These are phyloP conservation scores for Linnemannia zychae DNA, from an alignment of 192 early-diverging fungal species.

Conservation along the genomic window DNA sequence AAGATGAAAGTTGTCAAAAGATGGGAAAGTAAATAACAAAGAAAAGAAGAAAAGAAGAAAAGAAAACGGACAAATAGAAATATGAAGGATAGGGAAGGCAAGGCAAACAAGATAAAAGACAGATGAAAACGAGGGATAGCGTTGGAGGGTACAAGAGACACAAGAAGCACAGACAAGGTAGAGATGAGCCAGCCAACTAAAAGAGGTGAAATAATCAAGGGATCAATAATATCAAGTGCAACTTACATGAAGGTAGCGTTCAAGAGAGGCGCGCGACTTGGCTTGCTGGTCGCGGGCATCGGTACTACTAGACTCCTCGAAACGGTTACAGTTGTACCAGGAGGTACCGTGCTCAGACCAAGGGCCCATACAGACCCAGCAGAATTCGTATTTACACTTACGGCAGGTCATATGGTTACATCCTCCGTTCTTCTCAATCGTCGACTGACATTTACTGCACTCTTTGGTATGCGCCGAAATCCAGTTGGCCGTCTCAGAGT, in stretches of 20 bases:
- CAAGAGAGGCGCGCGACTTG: slow-evolving; percentile 87
- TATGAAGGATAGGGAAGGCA: neutral
- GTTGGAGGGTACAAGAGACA: neutral
- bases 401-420: slow-evolving; percentile 99
- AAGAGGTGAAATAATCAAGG: neutral
- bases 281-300: slow-evolving; percentile 90
- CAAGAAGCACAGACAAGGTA: neutral
- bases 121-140: neutral
- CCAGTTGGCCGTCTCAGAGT: slow-evolving; percentile 99
- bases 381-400: slow-evolving; percentile 98
- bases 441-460: slow-evolving; percentile 93
- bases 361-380: slow-evolving; percentile 99
- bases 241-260: slow-evolving; percentile 95
- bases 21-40: neutral
- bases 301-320: slow-evolving; percentile 89
- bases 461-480: slow-evolving; percentile 96
- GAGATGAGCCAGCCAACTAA: neutral
- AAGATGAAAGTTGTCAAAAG: slow-evolving; percentile 4
- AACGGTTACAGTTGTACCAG: slow-evolving; percentile 99
- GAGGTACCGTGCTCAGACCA: slow-evolving; percentile 96
- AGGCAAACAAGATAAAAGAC: neutral
- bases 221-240: neutral
- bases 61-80: neutral
- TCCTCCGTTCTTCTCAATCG: slow-evolving; percentile 99
- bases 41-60: neutral